Evolutionary conservation across 2,329 filamentous ascomycete species (phyloP), one percentile per base, ranked within the genome.

Genomic region (Alternaria angustiovoidea): DNA sequence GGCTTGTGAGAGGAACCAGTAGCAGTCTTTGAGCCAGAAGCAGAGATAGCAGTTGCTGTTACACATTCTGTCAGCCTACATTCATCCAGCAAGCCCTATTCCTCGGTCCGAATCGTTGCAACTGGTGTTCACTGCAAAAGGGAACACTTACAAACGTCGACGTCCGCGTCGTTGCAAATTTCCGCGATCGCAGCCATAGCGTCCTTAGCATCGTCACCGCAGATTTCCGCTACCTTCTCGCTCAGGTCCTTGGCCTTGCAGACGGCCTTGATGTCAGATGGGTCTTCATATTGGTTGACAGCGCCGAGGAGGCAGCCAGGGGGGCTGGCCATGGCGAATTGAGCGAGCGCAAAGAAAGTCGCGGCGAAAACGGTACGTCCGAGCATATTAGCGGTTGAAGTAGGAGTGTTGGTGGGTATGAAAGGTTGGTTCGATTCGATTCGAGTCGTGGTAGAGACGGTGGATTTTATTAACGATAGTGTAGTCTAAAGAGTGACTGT

Each of bases 261-360:
- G 18, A 75, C 63, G 28, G 64, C 51, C 51, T 67, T 61, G 51
- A 76, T 59, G 49, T 75, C 69, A 9, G 65, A 38, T 7, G 73
- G 70, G 63, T 67, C 55, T n/a, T 66, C 51, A 65, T 72, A 75
- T 44, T 63, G 52, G 65, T 75, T 75, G 39, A 73, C 62, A 26
- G 73, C 73, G 54, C 71, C 74, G 47, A 75, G 69, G 32, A 75
- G 63, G 61, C 73, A 76, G 55, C 63, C 68, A 6, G 74, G 70
- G 18, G 71, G 66, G 12, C 64, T 59, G 18, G 73, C 72, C 48
- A 66, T 57, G 28, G 63, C 63, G 44, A 74, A 62, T 39, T 64
- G 56, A 38, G 72, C 62, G 32, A 74, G 59, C 12, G 71, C 73
- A 43, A 70, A 51, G 56, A 75, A 65, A 18, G 70, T 66, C 56